Base-by-base conservation (phyloP, 805 yeast genomes). In the Starmerella gropengiesseri region DNA sequence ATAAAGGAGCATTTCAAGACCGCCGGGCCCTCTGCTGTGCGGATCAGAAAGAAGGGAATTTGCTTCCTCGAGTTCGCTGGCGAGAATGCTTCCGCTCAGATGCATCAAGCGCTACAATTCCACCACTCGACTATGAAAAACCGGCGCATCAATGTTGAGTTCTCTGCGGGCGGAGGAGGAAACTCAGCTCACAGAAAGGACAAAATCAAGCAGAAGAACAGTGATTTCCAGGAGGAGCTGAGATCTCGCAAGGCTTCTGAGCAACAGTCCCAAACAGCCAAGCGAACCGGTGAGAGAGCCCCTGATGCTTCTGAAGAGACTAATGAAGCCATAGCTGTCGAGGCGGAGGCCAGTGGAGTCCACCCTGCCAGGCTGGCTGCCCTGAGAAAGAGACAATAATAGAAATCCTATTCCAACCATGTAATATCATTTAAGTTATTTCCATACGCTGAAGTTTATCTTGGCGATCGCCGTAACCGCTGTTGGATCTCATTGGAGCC, bases 141-240 rank as follows among this genome's bases (percentile, higher is more conserved):
- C 33, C 71, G 95, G 52, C 84, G 78, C 60, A 87, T 91, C 56
- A 91, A 91, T 57, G 96, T 91, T 27, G 98, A 91, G 60, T 70
- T 91, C 54, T 91, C 97, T 2, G 98, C 85, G 39, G 98, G 98
- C 44, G 98, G 98, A 31, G 98, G 98, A 37, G 96, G 96, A 44
- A 89, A 89, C 60, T 77, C 93, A 8, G 65, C 71, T 45, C 69
- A 66, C 42, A 55, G 71, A 12, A 44, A 54, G 36, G 70, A 73
- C 43, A 91, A 91, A 62, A 70, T 91, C 53, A 74, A 75, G 56
- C 73, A 71, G 37, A 89, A 89, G 68, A 89, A 89, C 60, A 79
- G 74, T 34, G 78, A 78, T 55, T 64, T 87, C 53, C 71, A 71
- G 33, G 78, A 69, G 21, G 94, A 87, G 57, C 71, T 93, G 53